Base-by-base conservation (phyloP, 2,329 filamentous ascomycete genomes). In the Cladosporium sp. region DNA sequence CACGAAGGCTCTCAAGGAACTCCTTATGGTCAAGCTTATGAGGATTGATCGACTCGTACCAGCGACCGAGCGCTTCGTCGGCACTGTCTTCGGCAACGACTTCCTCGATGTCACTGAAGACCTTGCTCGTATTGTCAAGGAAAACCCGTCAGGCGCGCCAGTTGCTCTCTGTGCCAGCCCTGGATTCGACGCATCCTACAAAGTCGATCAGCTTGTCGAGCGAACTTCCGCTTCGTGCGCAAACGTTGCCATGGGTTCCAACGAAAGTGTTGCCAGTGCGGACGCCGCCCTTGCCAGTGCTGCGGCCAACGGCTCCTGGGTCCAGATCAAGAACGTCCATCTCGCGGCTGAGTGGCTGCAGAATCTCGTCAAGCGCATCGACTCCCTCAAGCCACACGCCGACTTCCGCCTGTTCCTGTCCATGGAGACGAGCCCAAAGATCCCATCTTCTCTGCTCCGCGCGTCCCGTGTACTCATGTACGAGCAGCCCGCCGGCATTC, bases 191-290 rank as follows among this genome's bases (percentile, higher is more conserved):
- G 96, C 96, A 63, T 97, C 92, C 77, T 99, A 98, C 88, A 99
- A 99, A 83, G 95, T 99, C 67, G 95, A 99, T 78, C 92, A 89
- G 67, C 84, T 99, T 63, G 96, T 98, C 33, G 92, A 97, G 78
- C 87, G 92, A 70, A 89, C 88, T 77, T 87, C 88, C 66, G 89
- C 92, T 61, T 89, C 87, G 64, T 99, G 95, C 81, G 93, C 93
- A 66, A 97, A 97, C 78, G 97, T 99, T 75, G 96, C 96, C 72
- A 99, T 99, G 95, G 95, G 95, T 75, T 98, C 95, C 55, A 96
- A 96, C 74, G 95, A 99, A 83, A 92, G 93, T 76, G 84, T 96
- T 21, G 89, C 93, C 66, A 95, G 89, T 68, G 95, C 95, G 21
- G 95, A 99, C 83, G 97, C 97, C 80, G 95, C 96, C 33, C 93